Conservation (phyloP, 192 early-diverging fungal genomes). For the Entomortierella beljakovae region DNA sequence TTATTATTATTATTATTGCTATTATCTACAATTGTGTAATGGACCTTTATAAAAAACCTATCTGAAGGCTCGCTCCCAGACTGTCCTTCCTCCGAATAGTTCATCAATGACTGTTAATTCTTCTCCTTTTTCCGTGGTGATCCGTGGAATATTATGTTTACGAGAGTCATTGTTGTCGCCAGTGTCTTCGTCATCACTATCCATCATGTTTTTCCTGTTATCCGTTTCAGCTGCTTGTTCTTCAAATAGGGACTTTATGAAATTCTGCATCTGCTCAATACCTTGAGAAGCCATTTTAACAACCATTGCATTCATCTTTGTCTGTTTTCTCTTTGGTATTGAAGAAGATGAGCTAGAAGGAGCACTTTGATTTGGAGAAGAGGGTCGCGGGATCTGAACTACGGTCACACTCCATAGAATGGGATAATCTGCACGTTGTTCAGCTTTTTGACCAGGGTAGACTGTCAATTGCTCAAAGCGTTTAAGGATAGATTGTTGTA, state of each 20-base stretch:
- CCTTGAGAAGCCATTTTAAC: slow-evolving; percentile 54
- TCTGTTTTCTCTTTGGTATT: slow-evolving; percentile 18
- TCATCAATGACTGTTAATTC: slow-evolving; percentile 43
- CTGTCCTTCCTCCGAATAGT: slow-evolving; percentile 42
- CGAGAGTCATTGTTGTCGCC: not conserved
- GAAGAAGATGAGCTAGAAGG: not conserved
- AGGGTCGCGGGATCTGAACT: slow-evolving; percentile 35
- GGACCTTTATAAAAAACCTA: slow-evolving; percentile 8
- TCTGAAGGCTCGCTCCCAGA: slow-evolving; percentile 45
- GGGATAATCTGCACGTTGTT: slow-evolving; percentile 42
- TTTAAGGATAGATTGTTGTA: slow-evolving; percentile 37
- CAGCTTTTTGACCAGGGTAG: slow-evolving; percentile 42
- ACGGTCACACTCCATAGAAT: slow-evolving; percentile 51
- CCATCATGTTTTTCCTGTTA: slow-evolving; percentile 32
- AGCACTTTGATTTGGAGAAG: not conserved
- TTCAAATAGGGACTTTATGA: slow-evolving; percentile 52
- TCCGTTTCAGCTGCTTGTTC: slow-evolving; percentile 14
- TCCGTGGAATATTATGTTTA: too few relatives aligned
- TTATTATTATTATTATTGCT: too few relatives aligned
- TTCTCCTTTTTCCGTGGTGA: not conserved
- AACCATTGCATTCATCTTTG: slow-evolving; percentile 51
- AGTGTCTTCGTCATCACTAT: slow-evolving; percentile 32
- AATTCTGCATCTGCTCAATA: slow-evolving; percentile 49
- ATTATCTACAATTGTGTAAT: not conserved
- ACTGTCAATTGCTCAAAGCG: slow-evolving; percentile 44